Base-by-base conservation (phyloP, 2,329 filamentous ascomycete genomes). In the Hypoxylon sp. region DNA sequence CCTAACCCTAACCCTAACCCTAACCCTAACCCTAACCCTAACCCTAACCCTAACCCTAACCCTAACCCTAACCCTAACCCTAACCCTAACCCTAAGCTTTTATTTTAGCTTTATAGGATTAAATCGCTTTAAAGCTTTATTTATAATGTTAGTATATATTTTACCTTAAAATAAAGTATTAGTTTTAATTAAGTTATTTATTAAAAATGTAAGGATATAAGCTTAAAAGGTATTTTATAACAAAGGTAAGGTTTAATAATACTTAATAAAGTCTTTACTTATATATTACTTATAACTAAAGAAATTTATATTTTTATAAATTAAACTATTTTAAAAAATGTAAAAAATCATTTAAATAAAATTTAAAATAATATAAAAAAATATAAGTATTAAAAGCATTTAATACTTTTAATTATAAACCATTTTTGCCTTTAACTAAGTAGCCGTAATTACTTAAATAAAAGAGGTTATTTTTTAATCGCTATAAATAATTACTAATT, bases 321-420 rank as follows among this genome's bases (percentile, higher is more conserved):
- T n/a, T 2, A 4, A n/a, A n/a, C n/a, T n/a, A 2, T 46, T 33
- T 51, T 51, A 51, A 51, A 51, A 51, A 4, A 17, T 33, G 1
- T 33, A 33, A 33, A 51, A 51, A n/a, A 51, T 51, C n/a, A 51
- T 14, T 2, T 42, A 42, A 3, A 55, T 42, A 55, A 55, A 55
- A 5, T 55, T 52, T 6, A 52, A 31, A 3, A 11, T 52, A 3
- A 52, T 31, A 52, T 52, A 52, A 52, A 52, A 31, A 14, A 37
- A 37, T 13, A 13, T 47, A 55, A 44, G 14, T 26, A 42, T 26
- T n/a, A 17, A 14, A 1, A 42, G 8, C 26, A 55, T 29, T 55
- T 55, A 55, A 44, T 55, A 55, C 24, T 42, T 55, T 26, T 26
- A 55, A 26, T 55, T 55, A 55, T 42, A 55, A 6, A 55, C n/a